phyloP scores from a whole-genome alignment of 208 protist genomes.

The Wallacemonas collosoma region DNA sequence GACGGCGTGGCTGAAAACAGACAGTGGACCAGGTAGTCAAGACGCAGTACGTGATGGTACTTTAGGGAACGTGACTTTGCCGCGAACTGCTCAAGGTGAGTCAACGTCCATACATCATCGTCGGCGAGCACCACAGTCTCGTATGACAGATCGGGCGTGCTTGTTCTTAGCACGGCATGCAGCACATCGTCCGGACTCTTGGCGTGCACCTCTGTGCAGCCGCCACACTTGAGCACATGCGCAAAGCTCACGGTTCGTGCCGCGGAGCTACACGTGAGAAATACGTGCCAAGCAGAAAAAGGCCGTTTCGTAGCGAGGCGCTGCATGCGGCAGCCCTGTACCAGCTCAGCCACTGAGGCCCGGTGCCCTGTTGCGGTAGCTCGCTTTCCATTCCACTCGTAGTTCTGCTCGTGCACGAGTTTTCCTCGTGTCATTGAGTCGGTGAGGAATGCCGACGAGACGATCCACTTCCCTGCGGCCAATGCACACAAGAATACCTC shows the following conservation, averaged over 20 bases:
- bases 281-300: slow-evolving; percentile 51
- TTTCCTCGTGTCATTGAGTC: slow-evolving; percentile 29
- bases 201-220: slow-evolving; percentile 30
- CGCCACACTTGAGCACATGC: slow-evolving; percentile 55
- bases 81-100: slow-evolving; percentile 39
- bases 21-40: slow-evolving; percentile 74
- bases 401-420: slow-evolving; percentile 41
- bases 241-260: slow-evolving; percentile 42
- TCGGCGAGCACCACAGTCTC: slow-evolving; percentile 51
- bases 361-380: slow-evolving; percentile 24
- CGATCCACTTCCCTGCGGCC: slow-evolving; percentile 65
- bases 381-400: slow-evolving; percentile 56
- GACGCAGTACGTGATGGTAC: slow-evolving; percentile 32
- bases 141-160: slow-evolving; percentile 4
- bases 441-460: slow-evolving; percentile 59
- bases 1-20: slow-evolving; percentile 43
- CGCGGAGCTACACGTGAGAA: slow-evolving; percentile 45
- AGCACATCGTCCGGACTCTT: slow-evolving; percentile 29
- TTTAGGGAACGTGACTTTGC: neutral
- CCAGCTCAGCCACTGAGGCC: slow-evolving; percentile 38
- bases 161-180: neutral
- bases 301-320: slow-evolving; percentile 28
- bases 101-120: slow-evolving; percentile 45
- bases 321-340: slow-evolving; percentile 47
- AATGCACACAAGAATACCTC: slow-evolving; percentile 64